Base-by-base conservation (phyloP, 495 filamentous ascomycete genomes). In the Trichoderma reesei region DNA sequence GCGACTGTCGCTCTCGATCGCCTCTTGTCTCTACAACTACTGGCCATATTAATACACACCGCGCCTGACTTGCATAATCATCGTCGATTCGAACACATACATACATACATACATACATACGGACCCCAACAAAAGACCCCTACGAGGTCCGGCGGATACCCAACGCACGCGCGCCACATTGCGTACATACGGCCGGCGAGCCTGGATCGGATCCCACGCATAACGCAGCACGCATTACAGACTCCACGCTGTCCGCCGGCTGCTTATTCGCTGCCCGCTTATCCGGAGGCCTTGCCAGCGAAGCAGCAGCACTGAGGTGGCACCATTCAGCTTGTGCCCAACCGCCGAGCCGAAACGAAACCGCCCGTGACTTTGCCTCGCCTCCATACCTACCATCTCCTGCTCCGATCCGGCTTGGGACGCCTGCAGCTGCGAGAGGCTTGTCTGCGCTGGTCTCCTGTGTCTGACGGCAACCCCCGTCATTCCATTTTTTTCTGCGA, bases 231-330 rank as follows among this genome's bases (percentile, higher is more conserved):
- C 51, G 51, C 51, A 56, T 56, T 56, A 10, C 51, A 56, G 18
- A n/a, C 51, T 56, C 51, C 51, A 56, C 51, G 51, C n/a, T n/a
- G 51, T 34, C 34, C 51, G 51, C 51, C 51, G 34, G 51, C 51
- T 10, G 51, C 51, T 48, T n/a, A 56, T 56, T 56, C 51, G 51
- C 31, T n/a, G 51, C 51, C 51, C 51, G 51, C 51, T 56, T 56
- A 56, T 34, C 51, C 51, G 51, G 51, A 33, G 51, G 51, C 26
- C 51, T 56, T 56, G 51, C 51, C 51, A 56, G 51, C 51, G 51
- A 16, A 51, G 46, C 51, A 56, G 51, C 51, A 56, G 51, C 51
- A 56, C 51, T 56, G 51, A 56, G 51, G 51, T 56, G 51, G 51
- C 51, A 56, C 51, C 51, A 56, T 56, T 26, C 20, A 33, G 51